phyloP scores from a whole-genome alignment of 495 filamentous ascomycete genomes.

The Hyaloscypha variabilis region DNA sequence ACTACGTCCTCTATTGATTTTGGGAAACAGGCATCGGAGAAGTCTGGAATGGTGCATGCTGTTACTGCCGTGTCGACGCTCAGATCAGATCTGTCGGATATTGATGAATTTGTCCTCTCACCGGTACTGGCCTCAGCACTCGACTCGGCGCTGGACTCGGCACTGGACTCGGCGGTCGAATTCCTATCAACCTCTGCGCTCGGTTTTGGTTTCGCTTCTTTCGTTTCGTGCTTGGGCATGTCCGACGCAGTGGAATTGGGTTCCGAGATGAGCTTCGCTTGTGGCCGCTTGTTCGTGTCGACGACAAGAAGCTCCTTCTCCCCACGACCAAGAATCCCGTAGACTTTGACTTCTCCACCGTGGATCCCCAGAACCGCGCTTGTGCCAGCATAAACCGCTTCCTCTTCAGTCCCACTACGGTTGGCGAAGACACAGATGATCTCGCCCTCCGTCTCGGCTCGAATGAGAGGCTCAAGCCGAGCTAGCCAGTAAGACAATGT shows the following conservation, averaged over 20 bases:
- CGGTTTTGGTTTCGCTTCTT: background rate
- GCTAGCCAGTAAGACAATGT: conserved; percentile 92
- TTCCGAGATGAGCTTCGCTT: conserved; percentile 30
- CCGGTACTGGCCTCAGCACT: too few relatives aligned
- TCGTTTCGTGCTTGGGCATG: background rate
- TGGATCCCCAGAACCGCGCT: conserved; percentile 79
- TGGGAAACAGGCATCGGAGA: background rate
- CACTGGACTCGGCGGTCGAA: too few relatives aligned
- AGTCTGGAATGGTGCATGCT: background rate
- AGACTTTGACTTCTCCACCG: conserved; percentile 66
- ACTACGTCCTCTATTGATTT: conserved; percentile 3
- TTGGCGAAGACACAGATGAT: conserved; percentile 85
- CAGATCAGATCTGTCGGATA: background rate
- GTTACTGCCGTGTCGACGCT: background rate
- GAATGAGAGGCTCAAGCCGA: conserved; percentile 73
- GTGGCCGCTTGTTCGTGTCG: conserved; percentile 46
- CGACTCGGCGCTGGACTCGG: too few relatives aligned
- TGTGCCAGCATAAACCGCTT: conserved; percentile 79
- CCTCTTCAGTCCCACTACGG: conserved; percentile 70
- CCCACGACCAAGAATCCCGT: conserved; percentile 66
- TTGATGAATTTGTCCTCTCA: too few relatives aligned
- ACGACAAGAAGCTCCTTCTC: conserved; percentile 67
- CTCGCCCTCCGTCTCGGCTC: conserved; percentile 56
- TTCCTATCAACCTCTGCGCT: background rate
- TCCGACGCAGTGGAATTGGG: conserved; percentile 7